phyloP scores from a whole-genome alignment of 2,329 filamentous ascomycete genomes.

The Coniochaeta sp. region DNA sequence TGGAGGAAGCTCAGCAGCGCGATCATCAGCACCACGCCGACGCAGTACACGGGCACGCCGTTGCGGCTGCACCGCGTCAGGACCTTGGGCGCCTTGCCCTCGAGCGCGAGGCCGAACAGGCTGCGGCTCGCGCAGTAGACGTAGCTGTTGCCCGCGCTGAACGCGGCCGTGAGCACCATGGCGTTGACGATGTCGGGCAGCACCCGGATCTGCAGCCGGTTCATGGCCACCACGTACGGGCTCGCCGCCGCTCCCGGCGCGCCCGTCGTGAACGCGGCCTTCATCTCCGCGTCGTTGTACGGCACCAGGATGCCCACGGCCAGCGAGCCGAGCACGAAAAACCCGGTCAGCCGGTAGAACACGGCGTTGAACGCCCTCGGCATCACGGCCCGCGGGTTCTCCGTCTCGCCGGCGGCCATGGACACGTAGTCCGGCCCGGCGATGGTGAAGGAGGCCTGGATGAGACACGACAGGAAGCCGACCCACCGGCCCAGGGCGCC shows the following conservation, averaged over 20 bases:
- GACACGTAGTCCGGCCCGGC: conserved; percentile 59
- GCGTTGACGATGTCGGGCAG: conserved; percentile 57
- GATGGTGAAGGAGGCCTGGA: conserved; percentile 63
- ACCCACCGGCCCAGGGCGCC: conserved; percentile 65
- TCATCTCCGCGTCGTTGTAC: conserved; percentile 47
- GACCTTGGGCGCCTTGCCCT: conserved; percentile 38
- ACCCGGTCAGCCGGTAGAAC: conserved; percentile 63
- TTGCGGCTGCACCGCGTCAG: conserved; percentile 30
- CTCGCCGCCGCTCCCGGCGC: conserved; percentile 42
- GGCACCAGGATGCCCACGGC: conserved; percentile 54
- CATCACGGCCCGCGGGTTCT: conserved; percentile 58
- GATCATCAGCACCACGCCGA: conserved; percentile 23
- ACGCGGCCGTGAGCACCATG: conserved; percentile 22
- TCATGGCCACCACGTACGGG: conserved; percentile 37
- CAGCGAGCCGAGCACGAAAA: conserved; percentile 63
- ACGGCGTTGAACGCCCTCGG: conserved; percentile 66
- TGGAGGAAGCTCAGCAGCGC: conserved; percentile 29
- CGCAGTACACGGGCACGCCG: conserved; percentile 36
- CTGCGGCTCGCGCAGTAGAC: conserved; percentile 44
- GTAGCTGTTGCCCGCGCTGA: conserved; percentile 38
- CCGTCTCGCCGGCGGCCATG: conserved; percentile 48
- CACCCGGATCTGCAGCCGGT: conserved; percentile 32
- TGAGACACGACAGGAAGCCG: conserved; percentile 69
- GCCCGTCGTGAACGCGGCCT: conserved; percentile 40
- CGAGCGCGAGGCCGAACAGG: conserved; percentile 40